A percentile compares a stretch with the other conserved stretches of the same genome.
Evolutionary conservation across 495 filamentous ascomycete species (phyloP).

Genomic region (Talaromyces stipitatus): DNA sequence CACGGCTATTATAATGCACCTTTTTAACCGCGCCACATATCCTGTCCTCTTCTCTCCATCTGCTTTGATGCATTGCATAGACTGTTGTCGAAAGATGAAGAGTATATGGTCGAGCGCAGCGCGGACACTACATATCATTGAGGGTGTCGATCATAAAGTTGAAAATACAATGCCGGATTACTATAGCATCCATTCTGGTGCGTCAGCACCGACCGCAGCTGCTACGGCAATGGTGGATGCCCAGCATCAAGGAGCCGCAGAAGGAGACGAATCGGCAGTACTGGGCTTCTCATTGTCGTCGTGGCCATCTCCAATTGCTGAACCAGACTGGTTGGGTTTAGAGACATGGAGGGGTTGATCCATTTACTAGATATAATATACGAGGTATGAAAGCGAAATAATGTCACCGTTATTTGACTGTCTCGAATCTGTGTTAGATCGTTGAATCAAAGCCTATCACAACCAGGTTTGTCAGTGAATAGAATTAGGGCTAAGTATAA

Average conservation of each 20-base stretch:
- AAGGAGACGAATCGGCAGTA: not conserved
- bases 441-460: not conserved
- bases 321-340: not conserved
- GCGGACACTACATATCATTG: not conserved
- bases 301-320: not conserved
- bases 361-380: not conserved
- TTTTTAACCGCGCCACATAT: not conserved
- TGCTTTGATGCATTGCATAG: not conserved
- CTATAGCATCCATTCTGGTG: not conserved
- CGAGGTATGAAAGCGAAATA: not conserved
- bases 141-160: not conserved
- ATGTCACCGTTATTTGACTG: too few relatives aligned
- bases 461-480: too few relatives aligned
- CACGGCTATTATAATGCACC: not conserved
- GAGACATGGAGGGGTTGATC: not conserved
- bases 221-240: not conserved
- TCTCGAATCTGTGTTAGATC: not conserved
- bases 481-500: not conserved
- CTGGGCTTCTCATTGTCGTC: not conserved
- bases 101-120: constrained; percentile 2
- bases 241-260: not conserved
- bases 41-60: not conserved
- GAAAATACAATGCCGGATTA: not conserved
- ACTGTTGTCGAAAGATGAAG: constrained; percentile 1
- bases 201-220: not conserved